Conservation (phyloP, 176 grass and related monocot species). For the Phyllostachys edulis region DNA sequence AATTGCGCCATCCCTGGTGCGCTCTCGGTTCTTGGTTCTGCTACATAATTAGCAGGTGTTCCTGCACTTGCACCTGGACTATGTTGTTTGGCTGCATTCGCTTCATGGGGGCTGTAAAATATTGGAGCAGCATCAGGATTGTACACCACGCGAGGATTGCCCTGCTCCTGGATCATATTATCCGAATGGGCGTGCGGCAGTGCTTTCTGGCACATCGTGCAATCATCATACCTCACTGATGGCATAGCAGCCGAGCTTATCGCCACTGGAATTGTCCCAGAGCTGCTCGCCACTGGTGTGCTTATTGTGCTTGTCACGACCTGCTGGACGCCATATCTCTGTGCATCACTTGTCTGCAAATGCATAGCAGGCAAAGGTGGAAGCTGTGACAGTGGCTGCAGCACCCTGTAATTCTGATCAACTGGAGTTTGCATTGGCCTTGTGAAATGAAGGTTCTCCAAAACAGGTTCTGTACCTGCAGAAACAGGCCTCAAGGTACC, state of each 20-base stretch:
- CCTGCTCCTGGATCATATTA: constrained; percentile 59
- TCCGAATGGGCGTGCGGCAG: constrained; percentile 76
- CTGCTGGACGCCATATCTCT: constrained; percentile 34
- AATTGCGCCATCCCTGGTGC: constrained; percentile 29
- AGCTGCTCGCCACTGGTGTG: constrained; percentile 21
- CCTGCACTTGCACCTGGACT: constrained; percentile 34
- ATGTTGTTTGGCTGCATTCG: constrained; percentile 48
- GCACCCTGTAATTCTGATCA: constrained; percentile 62
- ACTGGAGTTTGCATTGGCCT: constrained; percentile 34
- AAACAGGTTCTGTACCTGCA: constrained; percentile 32
- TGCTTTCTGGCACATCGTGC: constrained; percentile 76
- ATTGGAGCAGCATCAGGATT: constrained; percentile 38
- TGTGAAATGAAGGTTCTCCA: constrained; percentile 46
- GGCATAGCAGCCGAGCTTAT: constrained; percentile 24
- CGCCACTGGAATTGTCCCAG: constrained; percentile 39
- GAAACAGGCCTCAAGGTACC: constrained; percentile 37
- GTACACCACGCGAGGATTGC: constrained; percentile 20
- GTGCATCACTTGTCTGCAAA: constrained; percentile 52
- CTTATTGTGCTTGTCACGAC: constrained; percentile 22
- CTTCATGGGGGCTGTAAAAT: constrained; percentile 57
- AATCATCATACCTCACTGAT: constrained; percentile 55
- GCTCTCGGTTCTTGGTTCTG: constrained; percentile 36
- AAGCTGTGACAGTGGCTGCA: constrained; percentile 70
- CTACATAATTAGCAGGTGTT: constrained; percentile 28
- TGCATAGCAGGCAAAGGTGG: constrained; percentile 59